Percentiles rank a stretch among this genome's conserved stretches.
phyloP scores from a whole-genome alignment of 768 basidiomycete species.

The Lentinula sp. region DNA sequence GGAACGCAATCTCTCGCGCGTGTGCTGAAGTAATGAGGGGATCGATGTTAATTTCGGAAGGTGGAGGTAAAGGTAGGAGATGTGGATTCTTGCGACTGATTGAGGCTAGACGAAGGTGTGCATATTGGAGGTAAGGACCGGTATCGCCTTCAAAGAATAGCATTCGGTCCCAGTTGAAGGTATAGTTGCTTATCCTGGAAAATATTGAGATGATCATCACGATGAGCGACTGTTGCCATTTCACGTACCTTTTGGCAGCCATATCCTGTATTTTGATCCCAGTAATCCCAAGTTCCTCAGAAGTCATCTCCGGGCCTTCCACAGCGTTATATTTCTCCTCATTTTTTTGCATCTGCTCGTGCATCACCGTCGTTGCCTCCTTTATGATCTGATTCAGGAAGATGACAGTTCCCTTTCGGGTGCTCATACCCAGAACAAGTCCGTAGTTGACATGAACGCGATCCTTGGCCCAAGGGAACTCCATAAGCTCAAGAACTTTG shows the following conservation, averaged over 20 bases:
- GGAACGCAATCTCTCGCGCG: constrained; percentile 35
- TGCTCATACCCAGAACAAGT: constrained; percentile 52
- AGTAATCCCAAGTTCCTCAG: constrained; percentile 61
- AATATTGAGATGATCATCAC: background rate
- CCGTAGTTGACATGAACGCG: constrained; percentile 68
- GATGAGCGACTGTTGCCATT: background rate
- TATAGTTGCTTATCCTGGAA: constrained; percentile 25
- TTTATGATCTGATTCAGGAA: constrained; percentile 64
- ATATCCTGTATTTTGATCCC: constrained; percentile 45
- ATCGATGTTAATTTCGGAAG: constrained; percentile 19
- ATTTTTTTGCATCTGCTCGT: constrained; percentile 33
- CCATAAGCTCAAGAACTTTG: constrained; percentile 50
- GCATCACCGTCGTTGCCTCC: constrained; percentile 57
- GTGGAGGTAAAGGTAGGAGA: constrained; percentile 15
- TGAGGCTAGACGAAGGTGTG: constrained; percentile 44
- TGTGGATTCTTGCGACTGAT: constrained; percentile 32
- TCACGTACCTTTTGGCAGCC: constrained; percentile 4
- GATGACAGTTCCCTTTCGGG: constrained; percentile 63
- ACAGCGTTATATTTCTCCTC: constrained; percentile 63
- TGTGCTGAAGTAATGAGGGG: constrained; percentile 35
- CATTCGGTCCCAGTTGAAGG: constrained; percentile 40
- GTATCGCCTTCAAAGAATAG: constrained; percentile 48
- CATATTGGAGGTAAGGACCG: constrained; percentile 45
- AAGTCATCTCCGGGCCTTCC: constrained; percentile 58
- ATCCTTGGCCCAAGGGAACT: constrained; percentile 53